phyloP scores from a whole-genome alignment of 148 eudicot species.

The Vaccinium corymbosum region DNA sequence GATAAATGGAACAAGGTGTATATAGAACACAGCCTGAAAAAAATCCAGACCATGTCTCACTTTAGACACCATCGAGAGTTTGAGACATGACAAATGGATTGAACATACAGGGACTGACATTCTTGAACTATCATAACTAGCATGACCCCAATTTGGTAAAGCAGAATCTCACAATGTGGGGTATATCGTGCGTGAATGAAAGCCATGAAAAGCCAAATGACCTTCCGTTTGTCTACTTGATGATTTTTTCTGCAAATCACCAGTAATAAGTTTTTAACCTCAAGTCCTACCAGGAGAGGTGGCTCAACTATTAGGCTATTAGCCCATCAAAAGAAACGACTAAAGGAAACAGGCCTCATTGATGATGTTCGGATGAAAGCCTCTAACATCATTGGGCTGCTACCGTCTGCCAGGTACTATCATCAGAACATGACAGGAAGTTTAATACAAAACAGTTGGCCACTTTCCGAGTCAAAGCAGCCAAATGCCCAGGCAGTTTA shows the following conservation, averaged over 20 bases:
- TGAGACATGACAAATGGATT: not conserved
- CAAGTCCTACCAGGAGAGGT: not conserved
- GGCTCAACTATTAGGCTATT: not conserved
- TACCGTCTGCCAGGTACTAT: not conserved
- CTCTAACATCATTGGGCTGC: not conserved
- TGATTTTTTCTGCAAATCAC: not conserved
- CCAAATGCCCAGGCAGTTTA: not conserved
- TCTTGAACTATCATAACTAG: not conserved
- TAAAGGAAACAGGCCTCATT: not conserved
- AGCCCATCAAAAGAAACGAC: not conserved
- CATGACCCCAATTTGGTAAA: not conserved
- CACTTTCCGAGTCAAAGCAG: conserved; percentile 2
- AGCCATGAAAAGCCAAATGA: not conserved
- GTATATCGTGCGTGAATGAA: not conserved
- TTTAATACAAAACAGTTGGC: not conserved
- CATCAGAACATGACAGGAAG: not conserved
- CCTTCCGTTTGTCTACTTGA: not conserved
- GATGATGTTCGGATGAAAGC: not conserved
- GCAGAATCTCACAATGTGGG: not conserved
- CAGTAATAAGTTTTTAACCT: not conserved
- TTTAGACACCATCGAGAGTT: not conserved
- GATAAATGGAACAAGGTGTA: not conserved
- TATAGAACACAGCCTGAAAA: not conserved
- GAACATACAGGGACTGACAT: not conserved
- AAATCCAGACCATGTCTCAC: not conserved